These are phyloP conservation scores for Solanum corneliomulleri DNA, from an alignment of 257 asterid species.

Conservation along the genomic window DNA sequence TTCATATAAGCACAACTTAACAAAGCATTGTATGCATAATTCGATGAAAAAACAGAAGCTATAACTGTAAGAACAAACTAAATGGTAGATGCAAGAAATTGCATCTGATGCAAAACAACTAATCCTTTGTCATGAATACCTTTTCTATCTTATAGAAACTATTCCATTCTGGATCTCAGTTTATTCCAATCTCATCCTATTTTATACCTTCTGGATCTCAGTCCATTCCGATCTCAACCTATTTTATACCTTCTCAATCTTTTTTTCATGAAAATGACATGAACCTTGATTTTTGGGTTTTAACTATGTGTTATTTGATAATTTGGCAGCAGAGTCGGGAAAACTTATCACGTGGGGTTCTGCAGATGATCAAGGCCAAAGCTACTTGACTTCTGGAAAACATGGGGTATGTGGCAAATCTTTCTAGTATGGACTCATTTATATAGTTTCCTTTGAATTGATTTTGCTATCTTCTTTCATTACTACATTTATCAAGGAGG, in stretches of 20 bases:
- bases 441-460: not conserved
- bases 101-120: not conserved
- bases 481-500: conserved; percentile 27
- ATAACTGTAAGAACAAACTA: not conserved
- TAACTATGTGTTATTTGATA: not conserved
- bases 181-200: not conserved
- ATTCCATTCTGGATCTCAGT: not conserved
- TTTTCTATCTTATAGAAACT: not conserved
- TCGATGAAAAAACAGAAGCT: not conserved
- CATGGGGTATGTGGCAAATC: conserved; percentile 49
- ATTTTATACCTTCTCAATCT: not conserved
- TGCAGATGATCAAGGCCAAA: conserved; percentile 82
- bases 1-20: not conserved
- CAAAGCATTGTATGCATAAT: not conserved
- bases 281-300: not conserved
- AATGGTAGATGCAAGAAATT: not conserved
- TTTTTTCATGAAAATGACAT: not conserved
- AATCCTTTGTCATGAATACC: not conserved
- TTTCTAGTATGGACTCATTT: not conserved
- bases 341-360: conserved; percentile 74
- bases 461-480: conserved; percentile 11
- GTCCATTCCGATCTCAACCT: not conserved
- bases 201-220: not conserved
- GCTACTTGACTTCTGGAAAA: conserved; percentile 73
- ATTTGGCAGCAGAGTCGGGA: conserved; percentile 30